phyloP scores from a whole-genome alignment of 2,329 filamentous ascomycete genomes.

The Microcera coccophila region DNA sequence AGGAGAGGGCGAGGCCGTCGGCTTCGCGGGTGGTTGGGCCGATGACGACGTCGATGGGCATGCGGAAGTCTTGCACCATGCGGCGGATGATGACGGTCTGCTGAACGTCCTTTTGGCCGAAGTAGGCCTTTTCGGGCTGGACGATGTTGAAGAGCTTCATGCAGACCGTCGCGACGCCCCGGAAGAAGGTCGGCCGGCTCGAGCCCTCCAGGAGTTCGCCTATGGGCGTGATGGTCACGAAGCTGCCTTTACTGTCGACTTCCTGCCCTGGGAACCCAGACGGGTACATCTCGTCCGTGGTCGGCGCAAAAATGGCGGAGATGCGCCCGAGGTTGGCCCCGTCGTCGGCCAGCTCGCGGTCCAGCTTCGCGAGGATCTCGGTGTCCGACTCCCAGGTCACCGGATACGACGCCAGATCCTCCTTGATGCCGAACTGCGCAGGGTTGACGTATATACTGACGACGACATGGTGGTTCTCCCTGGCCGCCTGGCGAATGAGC shows the following conservation, averaged over 20 bases:
- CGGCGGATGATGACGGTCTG: conserved; percentile 86
- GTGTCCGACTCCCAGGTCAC: conserved; percentile 82
- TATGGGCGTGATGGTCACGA: conserved; percentile 86
- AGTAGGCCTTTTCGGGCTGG: conserved; percentile 70
- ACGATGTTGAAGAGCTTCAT: conserved; percentile 64
- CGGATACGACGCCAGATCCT: conserved; percentile 86
- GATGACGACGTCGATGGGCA: conserved; percentile 71
- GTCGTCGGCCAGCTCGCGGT: conserved; percentile 66
- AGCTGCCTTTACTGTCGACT: conserved; percentile 74
- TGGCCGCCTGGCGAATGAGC: conserved; percentile 77
- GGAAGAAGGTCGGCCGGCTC: conserved; percentile 88
- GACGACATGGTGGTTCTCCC: conserved; percentile 80
- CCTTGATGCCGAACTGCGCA: conserved; percentile 85
- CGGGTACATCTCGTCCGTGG: conserved; percentile 82
- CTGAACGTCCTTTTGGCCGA: conserved; percentile 97
- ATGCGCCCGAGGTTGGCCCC: conserved; percentile 62
- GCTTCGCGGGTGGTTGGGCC: conserved; percentile 69
- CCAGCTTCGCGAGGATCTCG: conserved; percentile 61
- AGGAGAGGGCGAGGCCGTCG: conserved; percentile 87
- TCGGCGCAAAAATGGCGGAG: conserved; percentile 81
- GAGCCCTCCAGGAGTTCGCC: conserved; percentile 77
- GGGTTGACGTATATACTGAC: conserved; percentile 96
- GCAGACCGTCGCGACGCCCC: conserved; percentile 92
- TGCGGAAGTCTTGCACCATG: conserved; percentile 82
- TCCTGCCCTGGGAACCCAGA: conserved; percentile 69